Evolutionary conservation across 2,329 filamentous ascomycete genomes (phyloP).

Genomic region (Diaporthe amygdali): DNA sequence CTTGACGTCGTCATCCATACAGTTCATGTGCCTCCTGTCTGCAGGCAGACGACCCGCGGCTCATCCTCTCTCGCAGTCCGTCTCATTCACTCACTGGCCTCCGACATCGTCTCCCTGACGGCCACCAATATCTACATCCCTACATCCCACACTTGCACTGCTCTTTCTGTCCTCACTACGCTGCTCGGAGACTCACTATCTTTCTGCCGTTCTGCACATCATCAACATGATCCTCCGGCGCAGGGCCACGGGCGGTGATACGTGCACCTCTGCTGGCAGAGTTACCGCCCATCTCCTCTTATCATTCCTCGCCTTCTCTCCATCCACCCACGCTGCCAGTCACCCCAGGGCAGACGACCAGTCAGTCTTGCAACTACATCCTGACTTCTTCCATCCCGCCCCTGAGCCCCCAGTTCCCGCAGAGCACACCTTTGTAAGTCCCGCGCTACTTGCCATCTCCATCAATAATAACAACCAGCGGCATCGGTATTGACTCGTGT

Average conservation of each 20-base stretch:
- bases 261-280: conserved; percentile 63
- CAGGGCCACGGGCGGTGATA: conserved; percentile 31
- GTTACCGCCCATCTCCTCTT: conserved; percentile 69
- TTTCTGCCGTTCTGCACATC: neutral
- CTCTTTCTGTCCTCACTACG: neutral
- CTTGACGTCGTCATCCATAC: conserved; percentile 15
- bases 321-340: conserved; percentile 40
- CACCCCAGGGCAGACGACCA: conserved; percentile 41
- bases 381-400: conserved; percentile 36
- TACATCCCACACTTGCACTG: neutral
- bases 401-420: conserved; percentile 53
- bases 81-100: neutral
- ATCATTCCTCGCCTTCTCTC: conserved; percentile 68
- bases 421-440: conserved; percentile 60
- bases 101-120: neutral
- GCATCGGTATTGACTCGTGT: neutral
- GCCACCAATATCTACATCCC: neutral
- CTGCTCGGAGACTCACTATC: neutral
- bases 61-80: neutral
- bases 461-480: neutral
- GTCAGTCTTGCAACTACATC: conserved; percentile 49
- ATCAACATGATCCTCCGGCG: conserved; percentile 35
- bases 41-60: neutral
- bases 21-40: neutral
- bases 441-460: neutral